Percentiles rank a stretch among this genome's conserved stretches.
Evolutionary conservation across 2,329 filamentous ascomycete genomes (phyloP).

Genomic region (Stagonosporopsis chrysanthemi): DNA sequence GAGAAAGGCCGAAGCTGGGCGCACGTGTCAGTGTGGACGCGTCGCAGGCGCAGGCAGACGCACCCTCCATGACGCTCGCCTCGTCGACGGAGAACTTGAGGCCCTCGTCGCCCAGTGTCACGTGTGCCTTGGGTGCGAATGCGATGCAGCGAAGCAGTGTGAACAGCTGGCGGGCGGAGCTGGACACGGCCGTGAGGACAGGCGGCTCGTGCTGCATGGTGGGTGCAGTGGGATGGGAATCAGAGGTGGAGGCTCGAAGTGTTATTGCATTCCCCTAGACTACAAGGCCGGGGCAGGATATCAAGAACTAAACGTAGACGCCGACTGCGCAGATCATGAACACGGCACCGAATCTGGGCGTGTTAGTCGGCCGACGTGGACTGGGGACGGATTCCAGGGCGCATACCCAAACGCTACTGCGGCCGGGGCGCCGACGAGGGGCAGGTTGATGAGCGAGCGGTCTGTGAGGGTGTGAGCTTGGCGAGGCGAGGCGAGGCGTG

Average conservation of each 20-base stretch:
- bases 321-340: conserved; percentile 99
- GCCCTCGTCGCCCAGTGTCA: conserved; percentile 85
- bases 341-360: conserved; percentile 83
- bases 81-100: conserved; percentile 90
- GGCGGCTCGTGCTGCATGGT: conserved; percentile 55
- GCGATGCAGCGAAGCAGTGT: conserved; percentile 69
- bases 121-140: conserved; percentile 65
- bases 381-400: neutral
- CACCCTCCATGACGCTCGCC: conserved; percentile 89
- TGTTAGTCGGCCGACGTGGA: neutral
- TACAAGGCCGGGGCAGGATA: conserved; percentile 44
- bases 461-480: conserved; percentile 73
- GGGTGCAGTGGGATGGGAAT: conserved; percentile 17
- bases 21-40: conserved; percentile 17
- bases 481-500: neutral
- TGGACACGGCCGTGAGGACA: conserved; percentile 77
- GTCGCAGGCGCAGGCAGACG: conserved; percentile 2
- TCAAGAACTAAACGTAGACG: conserved; percentile 81
- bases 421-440: conserved; percentile 82
- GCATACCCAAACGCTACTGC: conserved; percentile 88
- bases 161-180: conserved; percentile 78
- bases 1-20: conserved; percentile 76
- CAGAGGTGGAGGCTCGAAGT: conserved; percentile 21
- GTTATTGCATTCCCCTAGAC: conserved; percentile 51
- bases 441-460: conserved; percentile 78